Evolutionary conservation across 2,329 filamentous ascomycete species (phyloP), one percentile per base, ranked within the genome.

Genomic region (Exserohilum rostratum): DNA sequence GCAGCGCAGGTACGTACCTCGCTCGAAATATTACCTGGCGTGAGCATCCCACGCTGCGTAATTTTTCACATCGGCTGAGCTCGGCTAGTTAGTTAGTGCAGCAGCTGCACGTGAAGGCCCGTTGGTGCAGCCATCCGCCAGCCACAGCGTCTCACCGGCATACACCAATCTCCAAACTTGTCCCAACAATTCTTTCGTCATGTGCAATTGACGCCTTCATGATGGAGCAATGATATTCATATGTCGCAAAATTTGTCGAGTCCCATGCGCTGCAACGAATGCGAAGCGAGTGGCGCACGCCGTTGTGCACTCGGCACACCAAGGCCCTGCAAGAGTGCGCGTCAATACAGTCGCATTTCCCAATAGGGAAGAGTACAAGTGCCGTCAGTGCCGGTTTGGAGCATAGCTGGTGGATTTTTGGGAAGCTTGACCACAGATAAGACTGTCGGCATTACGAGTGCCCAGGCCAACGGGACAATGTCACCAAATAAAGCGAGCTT

Each of bases 1-100:
- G 51, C 51, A 53, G 29, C 45, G 51, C 51, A 53, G 51, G 39
- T 53, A 53, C 51, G 33, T 45, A 53, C 33, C 46, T 50, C 12
- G 31, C 30, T 42, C 30, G 42, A 43, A 44, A 50, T 31, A 50
- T 27, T 45, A 29, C 42, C 22, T 46, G 29, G 33, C 34, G 25
- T 40, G 35, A 30, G 35, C 46, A 38, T 34, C 29, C 40, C 42
- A 31, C n/a, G 34, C 34, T 46, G 42, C 18, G 34, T 37, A 46
- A 50, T 42, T 20, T 50, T 43, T 27, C 50, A 43, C 45, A 37
- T 43, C 51, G 51, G 51, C 37, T 40, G 46, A 53, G 51, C 46
- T 53, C 51, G 51, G 51, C 51, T 38, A 50, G 39, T 27, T 22
- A 35, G 17, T 12, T 25, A 25, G 22, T 25, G 22, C 22, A 5